phyloP scores from a whole-genome alignment of 2,329 filamentous ascomycete species.

The Westerdykella aurantiaca region DNA sequence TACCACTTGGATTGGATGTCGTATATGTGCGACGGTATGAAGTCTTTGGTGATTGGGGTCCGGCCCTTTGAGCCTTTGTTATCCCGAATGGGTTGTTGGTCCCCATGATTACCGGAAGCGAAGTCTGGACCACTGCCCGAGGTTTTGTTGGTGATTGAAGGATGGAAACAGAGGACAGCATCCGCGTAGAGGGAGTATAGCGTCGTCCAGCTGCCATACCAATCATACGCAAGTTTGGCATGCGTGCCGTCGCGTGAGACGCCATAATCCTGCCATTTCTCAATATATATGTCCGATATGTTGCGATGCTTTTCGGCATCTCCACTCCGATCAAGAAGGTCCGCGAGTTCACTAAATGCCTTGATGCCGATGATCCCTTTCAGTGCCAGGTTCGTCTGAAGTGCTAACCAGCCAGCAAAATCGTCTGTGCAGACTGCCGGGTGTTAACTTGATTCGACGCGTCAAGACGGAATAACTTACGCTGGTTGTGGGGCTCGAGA shows the following conservation, averaged over 20 bases:
- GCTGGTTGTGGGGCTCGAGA: conserved; percentile 67
- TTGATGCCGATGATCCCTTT: conserved; percentile 80
- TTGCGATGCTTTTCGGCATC: conserved; percentile 58
- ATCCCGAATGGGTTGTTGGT: conserved; percentile 19
- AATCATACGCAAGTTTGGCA: conserved; percentile 73
- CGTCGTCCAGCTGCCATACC: conserved; percentile 75
- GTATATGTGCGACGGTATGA: conserved; percentile 73
- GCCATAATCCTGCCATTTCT: conserved; percentile 65
- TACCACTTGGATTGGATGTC: conserved; percentile 78
- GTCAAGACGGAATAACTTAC: conserved; percentile 33
- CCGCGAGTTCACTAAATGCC: conserved; percentile 67
- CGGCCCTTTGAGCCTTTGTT: conserved; percentile 13
- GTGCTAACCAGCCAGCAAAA: conserved; percentile 70
- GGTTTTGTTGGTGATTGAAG: conserved; percentile 41
- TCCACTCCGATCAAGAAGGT: conserved; percentile 52
- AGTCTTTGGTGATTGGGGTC: conserved; percentile 40
- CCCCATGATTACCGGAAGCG: conserved; percentile 4
- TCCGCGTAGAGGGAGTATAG: conserved; percentile 84
- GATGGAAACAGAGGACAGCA: conserved; percentile 73
- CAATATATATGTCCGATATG: conserved; percentile 61
- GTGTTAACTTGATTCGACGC: neutral
- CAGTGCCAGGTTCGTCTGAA: conserved; percentile 76
- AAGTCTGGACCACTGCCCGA: conserved; percentile 5
- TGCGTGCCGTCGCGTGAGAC: conserved; percentile 65
- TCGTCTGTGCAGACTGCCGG: conserved; percentile 69